Evolutionary conservation across 352 stramenopile genomes (phyloP).

Genomic region (Phytophthora sansomeana): DNA sequence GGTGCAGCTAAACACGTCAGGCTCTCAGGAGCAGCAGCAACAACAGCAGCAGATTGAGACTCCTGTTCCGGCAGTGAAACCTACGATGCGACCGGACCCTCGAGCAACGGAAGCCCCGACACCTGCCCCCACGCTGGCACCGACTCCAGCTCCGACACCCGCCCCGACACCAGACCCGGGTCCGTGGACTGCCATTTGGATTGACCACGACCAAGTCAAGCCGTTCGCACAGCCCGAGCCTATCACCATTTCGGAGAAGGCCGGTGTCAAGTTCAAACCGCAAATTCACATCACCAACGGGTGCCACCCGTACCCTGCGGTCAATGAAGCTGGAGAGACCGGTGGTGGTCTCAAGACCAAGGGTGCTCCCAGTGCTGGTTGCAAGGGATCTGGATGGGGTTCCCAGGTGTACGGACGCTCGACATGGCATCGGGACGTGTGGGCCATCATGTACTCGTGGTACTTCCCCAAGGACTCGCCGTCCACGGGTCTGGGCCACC

Average conservation of each 20-base stretch:
- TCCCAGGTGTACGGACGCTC: constrained; percentile 41
- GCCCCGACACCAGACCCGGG: constrained; percentile 7
- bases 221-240: constrained; percentile 23
- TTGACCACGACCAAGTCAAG: constrained; percentile 24
- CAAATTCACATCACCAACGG: constrained; percentile 27
- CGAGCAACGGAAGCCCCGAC: constrained; percentile 14
- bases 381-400: constrained; percentile 40
- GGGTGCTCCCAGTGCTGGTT: constrained; percentile 14
- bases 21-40: background rate
- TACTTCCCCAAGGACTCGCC: constrained; percentile 51
- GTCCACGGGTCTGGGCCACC: constrained; percentile 38
- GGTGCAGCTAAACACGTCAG: background rate
- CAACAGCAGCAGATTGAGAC: constrained; percentile 7
- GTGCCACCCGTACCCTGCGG: constrained; percentile 28
- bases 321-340: constrained; percentile 18
- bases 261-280: constrained; percentile 27
- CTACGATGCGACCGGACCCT: constrained; percentile 2
- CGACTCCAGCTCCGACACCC: constrained; percentile 10
- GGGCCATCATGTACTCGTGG: constrained; percentile 43
- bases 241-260: constrained; percentile 21
- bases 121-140: background rate
- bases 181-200: constrained; percentile 15
- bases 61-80: background rate
- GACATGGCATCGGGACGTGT: constrained; percentile 17
- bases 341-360: constrained; percentile 19